Evolutionary conservation across 1,139 yeast species (phyloP), one percentile per base, ranked within the genome.

Genomic region (Diutina mesorugosa): DNA sequence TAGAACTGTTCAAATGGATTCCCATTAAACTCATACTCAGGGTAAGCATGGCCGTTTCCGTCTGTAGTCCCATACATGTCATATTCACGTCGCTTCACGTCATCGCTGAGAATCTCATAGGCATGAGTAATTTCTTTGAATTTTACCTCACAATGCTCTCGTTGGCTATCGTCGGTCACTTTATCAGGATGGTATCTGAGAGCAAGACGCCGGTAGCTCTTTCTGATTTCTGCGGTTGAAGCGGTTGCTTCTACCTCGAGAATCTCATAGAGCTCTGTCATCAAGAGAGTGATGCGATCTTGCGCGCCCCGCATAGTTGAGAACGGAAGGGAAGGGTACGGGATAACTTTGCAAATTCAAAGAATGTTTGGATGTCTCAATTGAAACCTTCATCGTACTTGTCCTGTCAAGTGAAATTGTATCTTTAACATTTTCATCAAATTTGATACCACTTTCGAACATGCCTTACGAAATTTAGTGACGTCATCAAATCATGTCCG

Each of bases 101-200:
- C 91, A 67, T 88, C 93, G 41, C 81, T 79, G 59, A 88, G 72
- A 14, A 84, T 72, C 66, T 88, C 95, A 66, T 89, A 88, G 0
- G 96, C 96, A 58, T 84, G 86, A 14, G 84, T 78, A 57, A 89
- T 79, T 63, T 84, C 89, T 68, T 88, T 89, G 69, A 89, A 89
- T 66, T 78, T 80, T 59, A 79, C 71, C 65, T 88, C 96, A 1
- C 91, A 87, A 47, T 72, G 80, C 30, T 76, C 84, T 57, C 95
- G 77, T 58, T 80, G 81, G n/a, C 18, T n/a, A 7, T 79, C 82
- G 60, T 84, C 90, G 0, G 80, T 69, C 1, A 80, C 91, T 67
- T 89, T 89, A 66, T 89, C 96, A 0, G 96, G 96, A 67, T 89
- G 96, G 65, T 82, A 79, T 58, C 74, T 72, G 56, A 89, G 74